Base-by-base conservation (phyloP, 2,329 filamentous ascomycete genomes). In the Ilyonectria mors-panacis region DNA sequence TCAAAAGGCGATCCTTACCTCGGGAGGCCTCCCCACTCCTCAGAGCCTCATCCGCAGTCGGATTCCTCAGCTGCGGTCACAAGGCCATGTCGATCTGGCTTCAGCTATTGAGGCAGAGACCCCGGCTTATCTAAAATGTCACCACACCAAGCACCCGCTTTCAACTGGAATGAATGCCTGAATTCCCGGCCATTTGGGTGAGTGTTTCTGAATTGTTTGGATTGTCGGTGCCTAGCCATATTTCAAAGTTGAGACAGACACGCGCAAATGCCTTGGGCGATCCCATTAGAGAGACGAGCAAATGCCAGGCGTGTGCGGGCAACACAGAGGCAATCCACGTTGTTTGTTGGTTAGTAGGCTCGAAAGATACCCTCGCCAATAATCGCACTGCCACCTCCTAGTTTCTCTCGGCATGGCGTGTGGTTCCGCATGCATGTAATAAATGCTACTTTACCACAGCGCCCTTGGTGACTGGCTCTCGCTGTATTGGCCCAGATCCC, bases 71-170 rank as follows among this genome's bases (percentile, higher is more conserved):
- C 48, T 7, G 15, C 4, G 23, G 48, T 60, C 47, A 30, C 58
- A 21, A 7, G 47, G 47, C 23, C 21, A 39, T 59, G 59, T 47
- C 59, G 48, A 61, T 61, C 59, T 3, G 26, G 35, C n/a, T 23
- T 56, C 50, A 55, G 59, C 59, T 56, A 6, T 19, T 48, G 28
- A 15, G 59, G 23, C 13, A 62, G 45, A 51, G 39, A 19, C 21
- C 57, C 57, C 21, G 33, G 45, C 51, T 48, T 62, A 47, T 39
- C 53, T 35, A 35, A 47, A 45, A 6, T 12, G 37, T 26, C 37
- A 26, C 39, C 23, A 50, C 21, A 21, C 44, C 7, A 17, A 23
- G 26, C 39, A 21, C 28, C 12, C 19, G 26, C n/a, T 42, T 17
- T 1, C 23, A 50, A 19, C 50, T 26, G 50, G 59, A 45, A 54